Percentiles rank a stretch among this genome's conserved stretches.
These are phyloP conservation scores for Ogataea saltuana DNA, from an alignment of 805 yeast species.

Conservation along the genomic window DNA sequence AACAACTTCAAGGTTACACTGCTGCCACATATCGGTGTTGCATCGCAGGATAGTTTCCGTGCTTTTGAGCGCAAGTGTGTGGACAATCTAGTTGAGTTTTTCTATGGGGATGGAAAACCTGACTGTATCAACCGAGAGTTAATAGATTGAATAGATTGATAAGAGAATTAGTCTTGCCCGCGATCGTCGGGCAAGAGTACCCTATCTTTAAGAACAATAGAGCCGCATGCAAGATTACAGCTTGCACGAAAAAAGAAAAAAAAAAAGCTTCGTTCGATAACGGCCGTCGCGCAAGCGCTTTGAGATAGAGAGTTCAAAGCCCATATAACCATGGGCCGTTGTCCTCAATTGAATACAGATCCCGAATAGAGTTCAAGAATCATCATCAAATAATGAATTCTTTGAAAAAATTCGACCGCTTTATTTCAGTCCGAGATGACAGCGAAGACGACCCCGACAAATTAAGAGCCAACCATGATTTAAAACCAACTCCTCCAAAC, in stretches of 20 bases:
- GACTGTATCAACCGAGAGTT: constrained; percentile 32
- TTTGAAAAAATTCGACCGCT: constrained; percentile 30
- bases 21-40: constrained; percentile 41
- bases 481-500: constrained; percentile 39
- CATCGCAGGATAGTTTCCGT: constrained; percentile 38
- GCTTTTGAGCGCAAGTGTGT: constrained; percentile 42
- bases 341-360: too few relatives aligned
- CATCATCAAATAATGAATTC: too few relatives aligned
- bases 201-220: neutral
- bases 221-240: neutral
- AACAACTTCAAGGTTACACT: constrained; percentile 38
- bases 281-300: too few relatives aligned
- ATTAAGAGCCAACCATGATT: constrained; percentile 38
- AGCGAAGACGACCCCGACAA: constrained; percentile 26
- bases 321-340: too few relatives aligned
- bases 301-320: too few relatives aligned
- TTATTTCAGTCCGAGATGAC: constrained; percentile 18
- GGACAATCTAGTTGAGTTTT: constrained; percentile 37
- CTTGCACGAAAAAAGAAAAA: neutral
- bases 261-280: neutral
- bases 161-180: too few relatives aligned
- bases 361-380: too few relatives aligned
- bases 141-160: too few relatives aligned
- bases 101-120: constrained; percentile 36
- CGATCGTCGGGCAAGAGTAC: neutral